Evolutionary conservation across 2,329 filamentous ascomycete species (phyloP).

Genomic region (Aureobasidium musti): DNA sequence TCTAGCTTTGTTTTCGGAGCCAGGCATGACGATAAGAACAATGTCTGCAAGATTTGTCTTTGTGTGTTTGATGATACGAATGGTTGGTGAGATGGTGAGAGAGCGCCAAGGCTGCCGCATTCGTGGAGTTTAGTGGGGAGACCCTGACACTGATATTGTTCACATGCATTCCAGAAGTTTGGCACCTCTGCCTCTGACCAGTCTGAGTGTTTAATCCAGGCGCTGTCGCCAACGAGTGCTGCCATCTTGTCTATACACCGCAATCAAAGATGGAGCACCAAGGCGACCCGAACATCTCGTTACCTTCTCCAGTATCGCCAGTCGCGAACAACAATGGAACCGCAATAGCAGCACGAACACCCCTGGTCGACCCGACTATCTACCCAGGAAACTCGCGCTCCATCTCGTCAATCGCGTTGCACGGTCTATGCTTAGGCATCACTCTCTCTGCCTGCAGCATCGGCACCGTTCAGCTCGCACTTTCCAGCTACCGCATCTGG

Average conservation of each 20-base stretch:
- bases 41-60: neutral
- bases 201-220: neutral
- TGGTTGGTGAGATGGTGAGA: neutral
- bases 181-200: neutral
- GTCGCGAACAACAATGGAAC: constrained; percentile 23
- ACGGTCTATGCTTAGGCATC: constrained; percentile 50
- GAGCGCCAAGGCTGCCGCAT: constrained; percentile 9
- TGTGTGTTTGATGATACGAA: neutral
- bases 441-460: constrained; percentile 42
- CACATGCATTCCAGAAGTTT: constrained; percentile 3
- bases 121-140: neutral
- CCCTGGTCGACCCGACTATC: constrained; percentile 40
- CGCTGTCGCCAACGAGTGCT: neutral
- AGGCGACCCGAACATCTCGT: constrained; percentile 31
- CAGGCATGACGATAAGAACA: constrained; percentile 2
- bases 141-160: constrained; percentile 26
- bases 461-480: constrained; percentile 33
- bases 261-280: constrained; percentile 11
- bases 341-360: constrained; percentile 7
- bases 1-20: constrained; percentile 42
- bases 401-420: constrained; percentile 51
- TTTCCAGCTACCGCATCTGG: constrained; percentile 48
- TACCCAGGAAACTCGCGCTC: constrained; percentile 49
- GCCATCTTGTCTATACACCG: neutral
- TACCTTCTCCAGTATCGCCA: constrained; percentile 12